These are phyloP conservation scores for Sphaerulina musiva DNA, from an alignment of 2,329 filamentous ascomycete species.

Conservation along the genomic window DNA sequence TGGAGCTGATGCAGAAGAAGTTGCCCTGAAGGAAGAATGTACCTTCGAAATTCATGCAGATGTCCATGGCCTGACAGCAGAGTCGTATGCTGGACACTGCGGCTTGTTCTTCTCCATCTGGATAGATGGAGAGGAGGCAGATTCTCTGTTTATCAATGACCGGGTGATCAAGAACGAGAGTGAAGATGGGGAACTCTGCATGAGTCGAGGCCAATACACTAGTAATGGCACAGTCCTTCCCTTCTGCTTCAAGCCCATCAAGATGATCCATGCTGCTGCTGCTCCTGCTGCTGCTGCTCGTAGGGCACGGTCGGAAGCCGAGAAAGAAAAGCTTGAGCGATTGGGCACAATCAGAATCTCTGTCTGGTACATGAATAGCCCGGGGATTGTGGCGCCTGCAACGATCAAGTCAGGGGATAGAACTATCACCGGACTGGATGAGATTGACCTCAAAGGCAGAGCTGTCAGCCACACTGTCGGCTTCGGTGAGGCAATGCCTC, in stretches of 20 bases:
- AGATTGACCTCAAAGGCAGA: conserved; percentile 15
- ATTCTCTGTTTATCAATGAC: neutral
- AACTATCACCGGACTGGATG: neutral
- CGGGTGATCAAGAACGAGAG: neutral
- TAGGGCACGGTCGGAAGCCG: neutral
- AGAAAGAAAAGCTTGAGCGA: neutral
- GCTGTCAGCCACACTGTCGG: conserved; percentile 16
- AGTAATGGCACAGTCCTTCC: neutral
- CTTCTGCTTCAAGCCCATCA: conserved; percentile 5
- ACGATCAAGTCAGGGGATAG: neutral
- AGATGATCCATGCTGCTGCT: neutral
- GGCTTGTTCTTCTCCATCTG: neutral
- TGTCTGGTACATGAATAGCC: conserved; percentile 3
- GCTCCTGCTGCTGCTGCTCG: neutral
- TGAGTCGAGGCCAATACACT: conserved; percentile 6
- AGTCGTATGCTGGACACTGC: neutral
- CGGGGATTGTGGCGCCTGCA: neutral
- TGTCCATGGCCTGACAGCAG: neutral
- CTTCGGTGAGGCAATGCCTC: neutral
- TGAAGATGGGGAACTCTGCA: conserved; percentile 1
- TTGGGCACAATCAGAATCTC: conserved; percentile 10
- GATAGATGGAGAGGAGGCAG: conserved; percentile 3
- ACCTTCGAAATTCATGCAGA: neutral
- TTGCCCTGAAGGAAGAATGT: neutral
- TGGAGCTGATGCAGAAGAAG: neutral